These are phyloP conservation scores for Pharnaceum exiguum DNA, from an alignment of 148 eudicot genomes.

Conservation along the genomic window DNA sequence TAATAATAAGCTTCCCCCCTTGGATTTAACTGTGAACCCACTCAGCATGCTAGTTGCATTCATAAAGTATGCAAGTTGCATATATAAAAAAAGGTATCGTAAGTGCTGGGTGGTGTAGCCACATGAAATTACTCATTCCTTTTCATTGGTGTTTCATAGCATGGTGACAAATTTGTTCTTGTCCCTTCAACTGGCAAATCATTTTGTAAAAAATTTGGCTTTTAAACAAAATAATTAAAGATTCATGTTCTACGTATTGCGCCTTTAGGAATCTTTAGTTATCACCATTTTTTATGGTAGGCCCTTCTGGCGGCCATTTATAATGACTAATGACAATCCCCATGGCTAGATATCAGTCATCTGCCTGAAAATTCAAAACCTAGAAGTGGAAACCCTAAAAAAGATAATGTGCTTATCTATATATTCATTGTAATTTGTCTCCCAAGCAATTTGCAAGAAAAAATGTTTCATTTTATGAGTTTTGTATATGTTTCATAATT, in stretches of 20 bases:
- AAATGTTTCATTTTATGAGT: too few relatives aligned
- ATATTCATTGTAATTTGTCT: too few relatives aligned
- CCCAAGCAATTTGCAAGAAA: too few relatives aligned
- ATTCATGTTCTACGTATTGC: conserved; percentile 19
- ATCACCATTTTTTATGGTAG: not conserved
- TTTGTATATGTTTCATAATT: too few relatives aligned
- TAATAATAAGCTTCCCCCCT: too few relatives aligned
- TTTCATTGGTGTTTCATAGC: conserved; percentile 24
- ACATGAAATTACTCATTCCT: not conserved
- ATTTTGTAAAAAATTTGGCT: too few relatives aligned
- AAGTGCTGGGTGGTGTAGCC: conserved; percentile 20
- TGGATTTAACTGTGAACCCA: conserved; percentile 11
- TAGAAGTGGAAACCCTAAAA: too few relatives aligned
- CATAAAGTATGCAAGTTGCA: not conserved
- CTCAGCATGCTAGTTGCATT: conserved; percentile 16
- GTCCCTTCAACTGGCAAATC: conserved; percentile 12
- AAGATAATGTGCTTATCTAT: too few relatives aligned
- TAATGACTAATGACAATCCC: too few relatives aligned
- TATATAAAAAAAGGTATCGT: conserved; percentile 10
- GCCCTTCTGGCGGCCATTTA: too few relatives aligned
- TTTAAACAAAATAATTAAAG: conserved; percentile 13
- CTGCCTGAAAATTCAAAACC: not conserved
- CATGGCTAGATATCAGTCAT: too few relatives aligned
- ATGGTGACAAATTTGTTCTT: conserved; percentile 29
- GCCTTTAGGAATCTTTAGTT: conserved; percentile 18